Evolutionary conservation across 331 rosid genomes (phyloP).

Genomic region (Phaseolus coccineus): DNA sequence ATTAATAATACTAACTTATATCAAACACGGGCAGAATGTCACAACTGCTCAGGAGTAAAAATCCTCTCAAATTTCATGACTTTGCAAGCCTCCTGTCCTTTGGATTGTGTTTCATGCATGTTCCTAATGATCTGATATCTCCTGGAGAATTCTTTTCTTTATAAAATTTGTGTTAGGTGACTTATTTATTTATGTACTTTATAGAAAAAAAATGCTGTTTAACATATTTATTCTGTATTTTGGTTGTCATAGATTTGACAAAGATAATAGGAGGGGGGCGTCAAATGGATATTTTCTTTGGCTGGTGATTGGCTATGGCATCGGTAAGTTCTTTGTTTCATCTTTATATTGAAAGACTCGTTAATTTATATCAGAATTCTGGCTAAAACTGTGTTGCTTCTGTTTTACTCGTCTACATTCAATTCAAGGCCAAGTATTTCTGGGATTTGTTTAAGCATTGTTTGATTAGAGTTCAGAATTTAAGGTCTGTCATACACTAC

Average conservation of each 20-base stretch:
- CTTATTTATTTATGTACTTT: constrained; percentile 35
- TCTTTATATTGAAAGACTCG: constrained; percentile 27
- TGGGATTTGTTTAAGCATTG: constrained; percentile 25
- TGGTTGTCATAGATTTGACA: constrained; percentile 75
- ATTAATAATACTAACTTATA: not conserved
- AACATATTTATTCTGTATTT: constrained; percentile 24
- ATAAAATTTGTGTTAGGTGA: not conserved
- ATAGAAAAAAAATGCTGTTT: constrained; percentile 7
- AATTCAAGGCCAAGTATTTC: constrained; percentile 12
- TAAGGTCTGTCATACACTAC: not conserved
- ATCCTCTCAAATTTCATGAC: not conserved
- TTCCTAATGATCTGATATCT: constrained; percentile 24
- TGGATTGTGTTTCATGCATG: constrained; percentile 23
- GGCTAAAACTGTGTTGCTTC: constrained; percentile 8
- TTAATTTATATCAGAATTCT: constrained; percentile 18
- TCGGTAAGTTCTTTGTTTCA: constrained; percentile 65
- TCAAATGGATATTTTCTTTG: constrained; percentile 74
- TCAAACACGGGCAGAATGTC: not conserved
- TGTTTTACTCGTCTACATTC: not conserved
- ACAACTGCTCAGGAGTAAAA: not conserved
- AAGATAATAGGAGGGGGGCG: constrained; percentile 63
- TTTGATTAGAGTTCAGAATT: not conserved
- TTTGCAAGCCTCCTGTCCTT: not conserved
- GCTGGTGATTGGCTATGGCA: constrained; percentile 78
- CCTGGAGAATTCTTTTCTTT: constrained; percentile 18